Conservation (phyloP, 768 basidiomycete genomes). For the Cyclocybe aegerita region DNA sequence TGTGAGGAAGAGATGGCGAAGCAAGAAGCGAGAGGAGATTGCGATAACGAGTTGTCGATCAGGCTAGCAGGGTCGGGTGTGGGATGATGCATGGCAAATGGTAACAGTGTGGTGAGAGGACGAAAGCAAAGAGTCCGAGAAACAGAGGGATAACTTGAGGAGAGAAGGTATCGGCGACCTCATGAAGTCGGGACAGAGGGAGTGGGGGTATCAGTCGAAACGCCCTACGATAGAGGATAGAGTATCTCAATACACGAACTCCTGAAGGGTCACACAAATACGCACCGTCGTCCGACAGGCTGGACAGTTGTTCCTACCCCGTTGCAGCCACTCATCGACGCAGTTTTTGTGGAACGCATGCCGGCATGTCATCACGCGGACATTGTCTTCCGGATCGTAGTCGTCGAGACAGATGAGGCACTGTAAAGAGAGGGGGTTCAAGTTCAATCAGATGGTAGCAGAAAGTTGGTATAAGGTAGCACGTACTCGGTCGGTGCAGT, state of each 20-base stretch:
- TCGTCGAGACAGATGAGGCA: slow-evolving; percentile 89
- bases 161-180: not conserved
- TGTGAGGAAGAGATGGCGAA: too few relatives aligned
- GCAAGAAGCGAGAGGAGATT: too few relatives aligned
- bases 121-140: too few relatives aligned
- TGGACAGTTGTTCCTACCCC: slow-evolving; percentile 88
- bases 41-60: too few relatives aligned
- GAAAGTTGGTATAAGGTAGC: not conserved
- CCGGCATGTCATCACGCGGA: slow-evolving; percentile 78
- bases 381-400: slow-evolving; percentile 73
- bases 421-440: slow-evolving; percentile 30
- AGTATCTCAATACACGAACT: not conserved
- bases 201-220: slow-evolving; percentile 23
- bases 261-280: slow-evolving; percentile 1
- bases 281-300: slow-evolving; percentile 80
- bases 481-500: slow-evolving; percentile 77
- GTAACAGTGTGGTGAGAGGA: too few relatives aligned
- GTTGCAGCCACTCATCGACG: slow-evolving; percentile 86
- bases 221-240: slow-evolving; percentile 26
- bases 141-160: too few relatives aligned
- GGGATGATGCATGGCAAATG: too few relatives aligned
- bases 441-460: not conserved
- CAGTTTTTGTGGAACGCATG: slow-evolving; percentile 91
- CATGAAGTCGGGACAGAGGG: slow-evolving; percentile 9
- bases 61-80: too few relatives aligned